Evolutionary conservation across 192 early-diverging fungal genomes (phyloP).

Genomic region (Backusella liffmaniae): DNA sequence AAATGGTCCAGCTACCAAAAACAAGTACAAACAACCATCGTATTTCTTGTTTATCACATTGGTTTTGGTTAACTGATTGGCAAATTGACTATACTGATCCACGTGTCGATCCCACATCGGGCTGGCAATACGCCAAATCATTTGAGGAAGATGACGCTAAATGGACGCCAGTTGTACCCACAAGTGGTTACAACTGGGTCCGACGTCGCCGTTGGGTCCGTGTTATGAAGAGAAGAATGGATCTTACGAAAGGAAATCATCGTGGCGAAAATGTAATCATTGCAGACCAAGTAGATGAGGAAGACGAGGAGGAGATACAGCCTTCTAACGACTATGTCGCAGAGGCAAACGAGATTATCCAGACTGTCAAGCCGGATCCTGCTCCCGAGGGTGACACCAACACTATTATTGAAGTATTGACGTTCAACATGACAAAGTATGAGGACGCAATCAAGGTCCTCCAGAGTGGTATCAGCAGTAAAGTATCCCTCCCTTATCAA

Average conservation of each 20-base stretch:
- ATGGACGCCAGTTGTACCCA: slow-evolving; percentile 52
- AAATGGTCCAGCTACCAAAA: slow-evolving; percentile 53
- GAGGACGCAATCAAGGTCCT: slow-evolving; percentile 64
- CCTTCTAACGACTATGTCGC: slow-evolving; percentile 20
- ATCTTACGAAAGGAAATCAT: slow-evolving; percentile 31
- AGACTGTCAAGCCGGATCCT: slow-evolving; percentile 12
- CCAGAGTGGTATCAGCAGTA: slow-evolving; percentile 63
- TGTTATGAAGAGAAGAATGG: slow-evolving; percentile 69
- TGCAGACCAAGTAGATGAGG: slow-evolving; percentile 10
- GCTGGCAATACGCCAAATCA: slow-evolving; percentile 72
- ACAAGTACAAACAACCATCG: slow-evolving; percentile 13
- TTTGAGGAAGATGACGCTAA: slow-evolving; percentile 51
- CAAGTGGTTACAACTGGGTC: slow-evolving; percentile 56
- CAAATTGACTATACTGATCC: slow-evolving; percentile 63
- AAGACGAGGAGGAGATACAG: slow-evolving; percentile 16
- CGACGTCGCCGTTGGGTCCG: slow-evolving; percentile 74
- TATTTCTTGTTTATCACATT: slow-evolving; percentile 37
- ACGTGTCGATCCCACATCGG: slow-evolving; percentile 54
- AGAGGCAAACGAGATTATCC: slow-evolving; percentile 30
- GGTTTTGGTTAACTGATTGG: slow-evolving; percentile 88
- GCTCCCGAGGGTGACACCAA: neutral
- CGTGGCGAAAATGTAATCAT: slow-evolving; percentile 6
- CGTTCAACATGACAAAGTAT: slow-evolving; percentile 43
- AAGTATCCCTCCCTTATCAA: neutral
- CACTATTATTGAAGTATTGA: neutral